These are phyloP conservation scores for Ceratonia siliqua DNA, from an alignment of 306 rosid species.

Conservation along the genomic window DNA sequence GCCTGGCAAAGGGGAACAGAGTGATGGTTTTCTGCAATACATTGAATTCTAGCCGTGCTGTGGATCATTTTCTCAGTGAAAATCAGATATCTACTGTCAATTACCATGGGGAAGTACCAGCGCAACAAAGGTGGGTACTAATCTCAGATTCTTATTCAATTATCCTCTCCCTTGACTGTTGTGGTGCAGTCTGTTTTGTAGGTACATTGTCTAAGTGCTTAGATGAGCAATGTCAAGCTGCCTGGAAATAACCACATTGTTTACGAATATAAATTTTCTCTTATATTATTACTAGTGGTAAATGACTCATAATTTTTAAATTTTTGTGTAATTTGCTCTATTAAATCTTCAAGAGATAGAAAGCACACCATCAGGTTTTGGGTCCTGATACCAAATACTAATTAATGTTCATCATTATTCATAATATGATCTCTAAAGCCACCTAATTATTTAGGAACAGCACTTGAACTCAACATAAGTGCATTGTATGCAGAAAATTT, in stretches of 20 bases:
- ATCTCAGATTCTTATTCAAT: not conserved
- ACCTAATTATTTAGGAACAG: not conserved
- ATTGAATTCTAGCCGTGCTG: conserved; percentile 93
- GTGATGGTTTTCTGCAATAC: conserved; percentile 99
- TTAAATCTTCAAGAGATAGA: not conserved
- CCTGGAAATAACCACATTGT: not conserved
- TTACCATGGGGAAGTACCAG: conserved; percentile 99
- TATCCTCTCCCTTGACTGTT: not conserved
- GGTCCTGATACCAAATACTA: not conserved
- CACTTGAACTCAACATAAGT: not conserved
- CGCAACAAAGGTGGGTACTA: conserved; percentile 69
- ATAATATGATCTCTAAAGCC: not conserved
- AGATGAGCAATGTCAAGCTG: conserved; percentile 22
- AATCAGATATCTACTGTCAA: conserved; percentile 77
- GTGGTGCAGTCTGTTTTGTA: not conserved
- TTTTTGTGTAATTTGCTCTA: not conserved
- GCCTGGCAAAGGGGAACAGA: conserved; percentile 85
- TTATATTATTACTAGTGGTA: not conserved
- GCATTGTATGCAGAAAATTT: no score
- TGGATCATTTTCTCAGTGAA: conserved; percentile 92
- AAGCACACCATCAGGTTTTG: not conserved
- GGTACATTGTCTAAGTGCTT: not conserved
- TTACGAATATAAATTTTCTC: not conserved
- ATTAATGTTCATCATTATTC: not conserved
- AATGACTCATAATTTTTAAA: not conserved